A percentile compares a stretch with the other conserved stretches of the same genome.
These are phyloP conservation scores for Clohesyomyces aquaticus DNA, from an alignment of 495 filamentous ascomycete species.

Conservation along the genomic window DNA sequence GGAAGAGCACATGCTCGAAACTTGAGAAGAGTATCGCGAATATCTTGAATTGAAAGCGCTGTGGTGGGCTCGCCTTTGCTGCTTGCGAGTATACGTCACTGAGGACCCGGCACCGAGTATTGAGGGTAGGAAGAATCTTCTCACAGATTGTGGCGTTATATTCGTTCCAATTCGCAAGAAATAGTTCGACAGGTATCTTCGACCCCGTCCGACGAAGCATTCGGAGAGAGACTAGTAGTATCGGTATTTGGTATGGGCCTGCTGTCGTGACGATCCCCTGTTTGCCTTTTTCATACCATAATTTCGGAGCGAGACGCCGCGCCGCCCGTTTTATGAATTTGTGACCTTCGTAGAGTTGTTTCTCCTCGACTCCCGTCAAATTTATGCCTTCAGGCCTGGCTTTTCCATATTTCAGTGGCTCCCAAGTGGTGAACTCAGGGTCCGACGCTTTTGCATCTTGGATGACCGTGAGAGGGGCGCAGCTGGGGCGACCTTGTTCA, in stretches of 20 bases:
- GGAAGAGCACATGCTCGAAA: slow-evolving; percentile 64
- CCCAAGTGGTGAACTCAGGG: not conserved
- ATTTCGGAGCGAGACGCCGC: too few species aligned
- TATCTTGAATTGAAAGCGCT: slow-evolving; percentile 62
- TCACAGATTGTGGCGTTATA: slow-evolving; percentile 60
- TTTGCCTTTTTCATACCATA: not conserved
- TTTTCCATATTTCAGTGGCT: not conserved
- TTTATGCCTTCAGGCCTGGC: not conserved
- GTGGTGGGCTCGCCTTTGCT: slow-evolving; percentile 18
- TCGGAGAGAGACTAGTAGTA: slow-evolving; percentile 51
- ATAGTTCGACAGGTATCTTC: slow-evolving; percentile 61
- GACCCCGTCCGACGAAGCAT: slow-evolving; percentile 63
- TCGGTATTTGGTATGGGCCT: not conserved
- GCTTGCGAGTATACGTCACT: slow-evolving; percentile 25
- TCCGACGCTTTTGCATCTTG: not conserved
- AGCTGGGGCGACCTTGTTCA: not conserved
- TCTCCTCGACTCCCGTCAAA: too few species aligned
- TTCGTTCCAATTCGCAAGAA: slow-evolving; percentile 55
- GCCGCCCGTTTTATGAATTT: too few species aligned
- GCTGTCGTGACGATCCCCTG: slow-evolving; percentile 19
- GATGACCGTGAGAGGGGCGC: not conserved
- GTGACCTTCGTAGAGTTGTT: too few species aligned
- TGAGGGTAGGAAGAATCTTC: slow-evolving; percentile 53
- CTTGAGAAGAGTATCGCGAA: slow-evolving; percentile 64
- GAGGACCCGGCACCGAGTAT: slow-evolving; percentile 55